phyloP scores from a whole-genome alignment of 2,329 filamentous ascomycete species.

The Westerdykella sp. region DNA sequence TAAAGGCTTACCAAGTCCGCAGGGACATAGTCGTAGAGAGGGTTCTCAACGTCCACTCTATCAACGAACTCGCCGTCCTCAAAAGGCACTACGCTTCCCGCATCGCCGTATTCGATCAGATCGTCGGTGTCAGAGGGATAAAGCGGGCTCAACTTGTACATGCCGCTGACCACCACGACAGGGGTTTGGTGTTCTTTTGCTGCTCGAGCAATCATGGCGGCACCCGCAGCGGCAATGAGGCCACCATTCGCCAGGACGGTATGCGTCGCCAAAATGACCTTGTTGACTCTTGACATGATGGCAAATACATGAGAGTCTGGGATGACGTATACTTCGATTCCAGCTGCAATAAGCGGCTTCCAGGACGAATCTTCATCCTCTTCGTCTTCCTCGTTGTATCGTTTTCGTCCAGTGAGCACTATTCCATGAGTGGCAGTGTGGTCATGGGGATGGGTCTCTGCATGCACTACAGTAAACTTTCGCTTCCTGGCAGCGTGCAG shows the following conservation, averaged over 20 bases:
- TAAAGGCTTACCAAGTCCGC: slow-evolving; percentile 71
- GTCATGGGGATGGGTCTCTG: slow-evolving; percentile 65
- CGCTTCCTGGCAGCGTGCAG: slow-evolving; percentile 81
- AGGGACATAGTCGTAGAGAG: slow-evolving; percentile 75
- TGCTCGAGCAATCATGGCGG: slow-evolving; percentile 73
- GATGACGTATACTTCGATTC: slow-evolving; percentile 76
- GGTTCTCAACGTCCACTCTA: slow-evolving; percentile 69
- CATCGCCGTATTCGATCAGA: slow-evolving; percentile 80
- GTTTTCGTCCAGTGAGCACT: slow-evolving; percentile 51
- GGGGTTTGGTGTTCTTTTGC: slow-evolving; percentile 76
- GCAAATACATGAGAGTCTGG: slow-evolving; percentile 82
- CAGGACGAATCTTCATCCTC: slow-evolving; percentile 52
- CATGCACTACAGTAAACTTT: slow-evolving; percentile 85
- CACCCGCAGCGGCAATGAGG: slow-evolving; percentile 77
- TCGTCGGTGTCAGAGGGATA: slow-evolving; percentile 77
- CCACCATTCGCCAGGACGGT: slow-evolving; percentile 84
- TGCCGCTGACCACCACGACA: slow-evolving; percentile 81
- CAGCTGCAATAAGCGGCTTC: slow-evolving; percentile 72
- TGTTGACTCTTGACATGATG: slow-evolving; percentile 92
- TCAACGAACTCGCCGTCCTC: slow-evolving; percentile 74
- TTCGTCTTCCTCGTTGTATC: slow-evolving; percentile 42
- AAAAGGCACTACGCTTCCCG: slow-evolving; percentile 68
- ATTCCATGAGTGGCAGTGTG: slow-evolving; percentile 58
- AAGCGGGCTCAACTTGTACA: slow-evolving; percentile 90
- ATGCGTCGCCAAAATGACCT: slow-evolving; percentile 85